Percentiles rank a stretch among this genome's conserved stretches.
Conservation (phyloP, 2,329 filamentous ascomycete genomes). For the Penicillium digitatum region DNA sequence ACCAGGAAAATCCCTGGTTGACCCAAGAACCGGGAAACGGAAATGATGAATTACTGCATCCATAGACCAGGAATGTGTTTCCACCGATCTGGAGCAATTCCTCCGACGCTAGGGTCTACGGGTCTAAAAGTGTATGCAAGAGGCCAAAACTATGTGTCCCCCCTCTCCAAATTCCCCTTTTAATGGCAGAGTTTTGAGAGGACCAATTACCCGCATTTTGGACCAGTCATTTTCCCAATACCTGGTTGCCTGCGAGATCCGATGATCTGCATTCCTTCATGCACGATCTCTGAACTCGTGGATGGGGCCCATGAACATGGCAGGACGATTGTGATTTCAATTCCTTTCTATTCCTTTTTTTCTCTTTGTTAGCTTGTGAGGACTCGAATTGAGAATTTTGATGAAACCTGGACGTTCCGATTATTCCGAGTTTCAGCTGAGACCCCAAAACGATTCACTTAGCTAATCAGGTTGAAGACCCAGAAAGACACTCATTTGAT, state of each 20-base stretch:
- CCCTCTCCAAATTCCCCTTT: neutral
- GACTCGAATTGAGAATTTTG: neutral
- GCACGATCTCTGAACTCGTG: slow-evolving; percentile 22
- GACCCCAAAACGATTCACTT: too few relatives aligned
- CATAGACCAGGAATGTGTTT: neutral
- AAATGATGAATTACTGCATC: slow-evolving; percentile 7
- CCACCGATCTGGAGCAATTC: slow-evolving; percentile 2
- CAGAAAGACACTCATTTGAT: too few relatives aligned
- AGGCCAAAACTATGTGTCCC: neutral
- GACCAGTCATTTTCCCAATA: slow-evolving; percentile 3
- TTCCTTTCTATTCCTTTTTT: neutral
- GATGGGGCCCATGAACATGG: slow-evolving; percentile 4
- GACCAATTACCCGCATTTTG: neutral
- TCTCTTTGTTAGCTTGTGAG: neutral
- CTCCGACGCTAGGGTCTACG: neutral
- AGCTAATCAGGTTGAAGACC: too few relatives aligned
- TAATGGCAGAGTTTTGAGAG: slow-evolving; percentile 1
- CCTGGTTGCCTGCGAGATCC: slow-evolving; percentile 17
- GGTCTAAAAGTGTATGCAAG: neutral
- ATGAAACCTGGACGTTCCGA: neutral
- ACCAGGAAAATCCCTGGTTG: neutral
- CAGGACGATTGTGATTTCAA: slow-evolving; percentile 6
- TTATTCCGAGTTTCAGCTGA: too few relatives aligned
- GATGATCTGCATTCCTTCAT: slow-evolving; percentile 25
- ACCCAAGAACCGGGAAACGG: slow-evolving; percentile 4